Percentiles rank a stretch among this genome's conserved stretches.
phyloP scores from a whole-genome alignment of 768 basidiomycete genomes.

The Russula emetica region DNA sequence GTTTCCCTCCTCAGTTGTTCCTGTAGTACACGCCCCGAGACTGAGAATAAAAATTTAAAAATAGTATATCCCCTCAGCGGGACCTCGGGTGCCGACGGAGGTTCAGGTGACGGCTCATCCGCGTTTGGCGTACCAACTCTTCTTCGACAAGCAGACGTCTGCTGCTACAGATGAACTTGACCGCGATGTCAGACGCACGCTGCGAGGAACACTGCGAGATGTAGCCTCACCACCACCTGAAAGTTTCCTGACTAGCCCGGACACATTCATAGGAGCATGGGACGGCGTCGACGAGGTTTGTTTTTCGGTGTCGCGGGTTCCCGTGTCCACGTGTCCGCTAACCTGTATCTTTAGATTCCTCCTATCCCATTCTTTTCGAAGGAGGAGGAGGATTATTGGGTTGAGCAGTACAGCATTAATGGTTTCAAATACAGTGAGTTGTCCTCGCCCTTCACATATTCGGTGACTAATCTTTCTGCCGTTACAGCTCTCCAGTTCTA shows the following conservation, averaged over 20 bases:
- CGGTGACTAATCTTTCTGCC: background rate
- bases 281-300: constrained; percentile 42
- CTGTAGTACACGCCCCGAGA: background rate
- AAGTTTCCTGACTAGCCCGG: constrained; percentile 46
- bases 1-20: constrained; percentile 30
- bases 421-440: constrained; percentile 60
- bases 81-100: constrained; percentile 46
- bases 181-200: constrained; percentile 49
- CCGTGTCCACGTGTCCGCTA: background rate
- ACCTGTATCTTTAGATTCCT: constrained; percentile 44
- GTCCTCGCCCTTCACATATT: constrained; percentile 7
- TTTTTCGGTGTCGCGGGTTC: background rate
- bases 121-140: constrained; percentile 52
- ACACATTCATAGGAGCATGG: constrained; percentile 54
- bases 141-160: constrained; percentile 49
- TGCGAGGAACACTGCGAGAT: constrained; percentile 54
- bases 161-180: constrained; percentile 52
- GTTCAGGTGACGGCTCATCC: constrained; percentile 43
- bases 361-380: constrained; percentile 55
- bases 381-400: constrained; percentile 67
- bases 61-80: constrained; percentile 60
- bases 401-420: constrained; percentile 54
- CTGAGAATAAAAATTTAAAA: constrained; percentile 15
- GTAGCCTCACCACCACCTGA: constrained; percentile 53
- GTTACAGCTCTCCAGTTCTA: constrained; percentile 62